Base-by-base conservation (phyloP, 352 stramenopile species). In the Globisporangium carolinianum region DNA sequence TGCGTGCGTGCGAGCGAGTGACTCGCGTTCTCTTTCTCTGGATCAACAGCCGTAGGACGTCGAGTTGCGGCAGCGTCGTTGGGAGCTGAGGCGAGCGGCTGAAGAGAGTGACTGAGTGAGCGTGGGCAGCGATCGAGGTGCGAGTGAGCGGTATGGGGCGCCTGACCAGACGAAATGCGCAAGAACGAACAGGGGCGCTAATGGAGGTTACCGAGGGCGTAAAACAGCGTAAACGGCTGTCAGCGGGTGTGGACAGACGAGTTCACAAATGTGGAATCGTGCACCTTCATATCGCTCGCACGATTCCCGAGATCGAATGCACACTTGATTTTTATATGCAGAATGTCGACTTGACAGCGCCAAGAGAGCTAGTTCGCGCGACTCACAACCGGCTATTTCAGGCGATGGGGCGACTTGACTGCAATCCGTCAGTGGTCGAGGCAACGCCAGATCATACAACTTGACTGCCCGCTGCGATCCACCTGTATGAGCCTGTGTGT, bases 21-120 rank as follows among this genome's bases (percentile, higher is more conserved):
- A 32, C 24, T 32, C 24, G 39, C 39, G 39, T 12, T 8, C 39
- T 8, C 39, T 43, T 12, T 43, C 39, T 43, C 39, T 43, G 39
- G 7, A 43, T 12, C 7, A 12, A 43, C 39, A 43, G 39, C 39
- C 7, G 41, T 14, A 24, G 45, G 45, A 49, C 12, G 12, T n/a
- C 45, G 41, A 43, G 42, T 43, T 4, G 11, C 39, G 39, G 11
- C 39, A 43, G 39, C 39, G 50, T 24, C 50, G 38, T 42, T 37
- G 39, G 18, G 15, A n/a, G 55, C 7, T 43, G 39, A 24, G 49
- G 41, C 36, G 56, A 18, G 48, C 35, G 56, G 49, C 32, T 48
- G 43, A 56, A 24, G 35, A 42, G 53, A 53, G 42, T 35, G 42
- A 53, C 24, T 2, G 32, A 42, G 42, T 17, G 53, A 32, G 18